Base-by-base conservation (phyloP, 495 filamentous ascomycete species). In the Paragyromitra xinjiangensis region DNA sequence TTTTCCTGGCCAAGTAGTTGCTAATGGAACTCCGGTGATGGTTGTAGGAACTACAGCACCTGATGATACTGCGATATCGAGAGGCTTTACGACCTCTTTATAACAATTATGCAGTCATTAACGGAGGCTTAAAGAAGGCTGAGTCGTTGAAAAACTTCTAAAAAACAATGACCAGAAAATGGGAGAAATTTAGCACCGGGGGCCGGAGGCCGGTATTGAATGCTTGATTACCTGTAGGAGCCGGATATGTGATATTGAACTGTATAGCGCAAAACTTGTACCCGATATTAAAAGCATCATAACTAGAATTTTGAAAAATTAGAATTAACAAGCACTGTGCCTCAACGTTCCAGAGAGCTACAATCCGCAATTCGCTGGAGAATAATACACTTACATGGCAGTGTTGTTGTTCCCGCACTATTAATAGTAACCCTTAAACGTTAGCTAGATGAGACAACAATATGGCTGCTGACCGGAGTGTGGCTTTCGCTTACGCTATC, bases 401-500 rank as follows among this genome's bases (percentile, higher is more conserved):
- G 72, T 69, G 42, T 70, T 70, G 64, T 78, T 78, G 53, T 24
- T 45, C n/a, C 70, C 42, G 58, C 75, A 59, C 71, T 69, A 69
- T 59, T 65, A 70, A 69, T 78, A 71, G 75, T 70, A 77, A 61
- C 58, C 51, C 29, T 75, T 63, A 22, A 29, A 29, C 34, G 50
- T 48, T 75, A 64, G 66, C 56, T 12, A 53, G 48, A 22, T 53
- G 56, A 59, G 24, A 12, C 48, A 9, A 3, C 29, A 34, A 11
- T 48, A 55, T 14, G 26, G 22, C 40, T 71, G 40, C 12, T 56
- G 40, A 65, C 44, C 45, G 16, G 16, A 59, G 40, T 69, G 59
- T 75, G 76, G 62, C 59, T 68, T 62, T 78, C 59, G 58, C 76
- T 78, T 78, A 78, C 76, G 34, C 26, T 40, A 4, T 39, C 75